A percentile compares a stretch with the other conserved stretches of the same genome.
These are phyloP conservation scores for Globisporangium okanoganense DNA, from an alignment of 352 stramenopile species.

Conservation along the genomic window DNA sequence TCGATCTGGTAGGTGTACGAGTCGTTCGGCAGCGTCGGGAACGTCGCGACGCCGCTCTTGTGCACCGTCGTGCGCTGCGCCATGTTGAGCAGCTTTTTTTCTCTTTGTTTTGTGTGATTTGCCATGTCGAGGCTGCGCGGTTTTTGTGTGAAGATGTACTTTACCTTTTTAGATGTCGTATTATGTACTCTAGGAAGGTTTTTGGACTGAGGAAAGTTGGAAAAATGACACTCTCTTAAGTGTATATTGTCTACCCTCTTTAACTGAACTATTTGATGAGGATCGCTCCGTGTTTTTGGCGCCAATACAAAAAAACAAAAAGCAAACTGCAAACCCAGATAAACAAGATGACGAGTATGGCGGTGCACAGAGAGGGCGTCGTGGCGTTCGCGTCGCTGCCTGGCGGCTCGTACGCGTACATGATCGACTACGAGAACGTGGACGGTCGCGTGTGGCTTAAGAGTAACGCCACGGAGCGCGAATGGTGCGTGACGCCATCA, in stretches of 20 bases:
- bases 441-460: neutral
- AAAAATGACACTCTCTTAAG: too few relatives aligned
- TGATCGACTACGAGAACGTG: neutral
- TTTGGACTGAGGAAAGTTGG: too few relatives aligned
- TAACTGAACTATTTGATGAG: too few relatives aligned
- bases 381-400: neutral
- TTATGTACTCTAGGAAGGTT: too few relatives aligned
- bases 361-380: neutral
- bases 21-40: conserved; percentile 11
- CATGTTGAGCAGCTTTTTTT: neutral
- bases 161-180: too few relatives aligned
- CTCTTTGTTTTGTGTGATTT: neutral
- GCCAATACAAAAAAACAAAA: neutral
- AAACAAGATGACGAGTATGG: neutral
- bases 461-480: neutral
- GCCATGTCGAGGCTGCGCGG: too few relatives aligned
- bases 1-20: conserved; percentile 8
- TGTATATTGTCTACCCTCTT: too few relatives aligned
- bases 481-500: conserved; percentile 1
- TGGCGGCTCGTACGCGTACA: neutral
- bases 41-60: neutral
- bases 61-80: conserved; percentile 1
- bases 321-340: too few relatives aligned
- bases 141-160: too few relatives aligned
- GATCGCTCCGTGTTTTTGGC: neutral